Evolutionary conservation across 2,329 filamentous ascomycete genomes (phyloP).

Genomic region (Tolypocladium guangdongense): DNA sequence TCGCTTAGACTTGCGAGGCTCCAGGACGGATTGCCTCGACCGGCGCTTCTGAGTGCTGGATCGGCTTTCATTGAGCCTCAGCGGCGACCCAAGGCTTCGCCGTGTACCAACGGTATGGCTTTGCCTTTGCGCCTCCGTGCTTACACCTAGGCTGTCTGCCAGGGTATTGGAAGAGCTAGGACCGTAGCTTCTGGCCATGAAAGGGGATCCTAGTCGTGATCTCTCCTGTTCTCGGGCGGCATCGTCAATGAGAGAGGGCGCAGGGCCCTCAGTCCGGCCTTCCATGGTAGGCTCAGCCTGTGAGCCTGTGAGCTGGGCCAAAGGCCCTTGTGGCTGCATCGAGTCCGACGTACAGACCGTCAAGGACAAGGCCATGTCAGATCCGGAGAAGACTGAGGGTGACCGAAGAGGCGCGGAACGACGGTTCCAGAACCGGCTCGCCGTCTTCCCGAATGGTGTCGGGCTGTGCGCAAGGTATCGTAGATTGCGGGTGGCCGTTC

Average conservation of each 20-base stretch:
- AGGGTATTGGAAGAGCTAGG: constrained; percentile 46
- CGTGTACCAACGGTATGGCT: constrained; percentile 39
- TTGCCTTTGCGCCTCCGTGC: constrained; percentile 26
- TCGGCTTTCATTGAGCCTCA: constrained; percentile 37
- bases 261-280: neutral
- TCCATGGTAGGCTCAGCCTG: constrained; percentile 10
- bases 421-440: constrained; percentile 38
- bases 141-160: constrained; percentile 22
- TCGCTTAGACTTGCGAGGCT: constrained; percentile 37
- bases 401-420: constrained; percentile 35
- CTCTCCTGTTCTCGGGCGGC: constrained; percentile 2
- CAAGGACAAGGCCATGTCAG: constrained; percentile 53
- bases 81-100: constrained; percentile 41
- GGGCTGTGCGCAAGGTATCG: constrained; percentile 41
- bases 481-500: constrained; percentile 29
- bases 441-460: constrained; percentile 42
- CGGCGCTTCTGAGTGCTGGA: constrained; percentile 45
- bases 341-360: constrained; percentile 51
- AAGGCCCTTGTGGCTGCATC: constrained; percentile 51
- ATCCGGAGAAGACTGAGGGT: constrained; percentile 42
- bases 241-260: constrained; percentile 2
- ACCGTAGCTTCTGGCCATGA: constrained; percentile 48
- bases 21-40: constrained; percentile 32
- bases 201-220: constrained; percentile 41
- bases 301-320: constrained; percentile 48